Percentiles rank a stretch among this genome's conserved stretches.
Conservation (phyloP, 2,329 filamentous ascomycete genomes). For the Penicillium sp. region DNA sequence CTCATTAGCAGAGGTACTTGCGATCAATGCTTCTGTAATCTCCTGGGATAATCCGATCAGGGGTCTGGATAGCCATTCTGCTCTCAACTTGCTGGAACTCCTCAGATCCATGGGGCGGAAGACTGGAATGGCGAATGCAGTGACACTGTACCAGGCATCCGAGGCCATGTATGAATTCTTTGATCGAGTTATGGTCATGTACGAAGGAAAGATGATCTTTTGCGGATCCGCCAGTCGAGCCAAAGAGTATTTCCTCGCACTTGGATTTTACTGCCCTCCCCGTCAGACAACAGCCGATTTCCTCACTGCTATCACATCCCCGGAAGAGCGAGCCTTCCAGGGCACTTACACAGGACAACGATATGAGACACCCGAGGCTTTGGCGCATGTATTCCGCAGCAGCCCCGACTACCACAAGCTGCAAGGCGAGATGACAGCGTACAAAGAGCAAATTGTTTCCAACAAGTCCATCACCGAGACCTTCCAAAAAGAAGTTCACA, state of each 20-base stretch:
- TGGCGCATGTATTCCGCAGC: background rate
- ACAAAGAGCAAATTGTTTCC: no score
- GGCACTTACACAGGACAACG: background rate
- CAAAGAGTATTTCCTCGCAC: conserved; percentile 65
- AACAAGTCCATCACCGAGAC: no score
- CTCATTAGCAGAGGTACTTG: conserved; percentile 38
- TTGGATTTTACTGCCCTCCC: conserved; percentile 68
- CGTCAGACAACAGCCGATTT: conserved; percentile 72
- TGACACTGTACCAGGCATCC: conserved; percentile 53
- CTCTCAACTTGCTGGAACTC: conserved; percentile 59
- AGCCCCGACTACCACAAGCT: background rate
- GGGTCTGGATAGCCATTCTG: conserved; percentile 59
- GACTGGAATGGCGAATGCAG: conserved; percentile 55
- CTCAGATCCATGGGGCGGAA: conserved; percentile 49
- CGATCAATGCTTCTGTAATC: conserved; percentile 21
- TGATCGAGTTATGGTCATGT: conserved; percentile 73
- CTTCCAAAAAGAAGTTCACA: no score
- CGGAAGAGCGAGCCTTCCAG: conserved; percentile 54
- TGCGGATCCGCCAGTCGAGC: conserved; percentile 66
- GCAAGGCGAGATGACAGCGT: no score
- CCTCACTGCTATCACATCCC: conserved; percentile 68
- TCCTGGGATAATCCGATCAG: conserved; percentile 55
- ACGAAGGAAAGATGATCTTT: conserved; percentile 77
- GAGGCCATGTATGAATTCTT: conserved; percentile 36
- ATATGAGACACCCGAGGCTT: background rate